These are phyloP conservation scores for Metschnikowia continentalis DNA, from an alignment of 805 yeast species.

Conservation along the genomic window DNA sequence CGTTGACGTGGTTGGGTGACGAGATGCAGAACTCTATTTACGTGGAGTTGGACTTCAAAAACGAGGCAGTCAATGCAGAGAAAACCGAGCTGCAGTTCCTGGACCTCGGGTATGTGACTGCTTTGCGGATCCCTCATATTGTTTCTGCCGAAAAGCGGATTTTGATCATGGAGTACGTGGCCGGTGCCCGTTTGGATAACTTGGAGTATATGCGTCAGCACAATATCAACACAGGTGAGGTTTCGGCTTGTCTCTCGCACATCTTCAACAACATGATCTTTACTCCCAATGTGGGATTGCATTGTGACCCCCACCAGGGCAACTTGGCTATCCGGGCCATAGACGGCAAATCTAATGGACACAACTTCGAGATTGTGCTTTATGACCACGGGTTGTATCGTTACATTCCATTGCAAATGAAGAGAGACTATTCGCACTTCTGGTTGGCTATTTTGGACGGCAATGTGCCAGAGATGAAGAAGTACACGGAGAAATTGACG, in stretches of 20 bases:
- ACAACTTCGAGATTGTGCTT: slow-evolving; percentile 84
- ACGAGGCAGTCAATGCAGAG: slow-evolving; percentile 79
- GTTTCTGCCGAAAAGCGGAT: slow-evolving; percentile 63
- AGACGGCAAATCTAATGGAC: slow-evolving; percentile 31
- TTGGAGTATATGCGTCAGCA: slow-evolving; percentile 56
- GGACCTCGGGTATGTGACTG: slow-evolving; percentile 55
- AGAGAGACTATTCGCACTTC: slow-evolving; percentile 81
- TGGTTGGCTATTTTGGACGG: slow-evolving; percentile 86
- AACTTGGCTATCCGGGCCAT: slow-evolving; percentile 72
- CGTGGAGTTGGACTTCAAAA: slow-evolving; percentile 84
- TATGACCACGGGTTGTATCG: slow-evolving; percentile 96
- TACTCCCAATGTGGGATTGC: slow-evolving; percentile 85
- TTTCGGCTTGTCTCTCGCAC: slow-evolving; percentile 81
- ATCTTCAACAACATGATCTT: slow-evolving; percentile 94
- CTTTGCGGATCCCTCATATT: slow-evolving; percentile 74
- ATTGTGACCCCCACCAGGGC: slow-evolving; percentile 99
- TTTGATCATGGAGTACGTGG: slow-evolving; percentile 80
- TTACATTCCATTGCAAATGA: slow-evolving; percentile 69
- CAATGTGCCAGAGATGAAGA: slow-evolving; percentile 60
- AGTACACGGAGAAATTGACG: slow-evolving; percentile 76
- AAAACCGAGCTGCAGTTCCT: slow-evolving; percentile 67
- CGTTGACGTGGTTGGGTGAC: slow-evolving; percentile 92
- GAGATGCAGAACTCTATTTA: slow-evolving; percentile 82
- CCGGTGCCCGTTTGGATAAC: slow-evolving; percentile 82
- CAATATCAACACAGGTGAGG: slow-evolving; percentile 68